These are phyloP conservation scores for Acidomyces sp. DNA, from an alignment of 495 filamentous ascomycete genomes.

Conservation along the genomic window DNA sequence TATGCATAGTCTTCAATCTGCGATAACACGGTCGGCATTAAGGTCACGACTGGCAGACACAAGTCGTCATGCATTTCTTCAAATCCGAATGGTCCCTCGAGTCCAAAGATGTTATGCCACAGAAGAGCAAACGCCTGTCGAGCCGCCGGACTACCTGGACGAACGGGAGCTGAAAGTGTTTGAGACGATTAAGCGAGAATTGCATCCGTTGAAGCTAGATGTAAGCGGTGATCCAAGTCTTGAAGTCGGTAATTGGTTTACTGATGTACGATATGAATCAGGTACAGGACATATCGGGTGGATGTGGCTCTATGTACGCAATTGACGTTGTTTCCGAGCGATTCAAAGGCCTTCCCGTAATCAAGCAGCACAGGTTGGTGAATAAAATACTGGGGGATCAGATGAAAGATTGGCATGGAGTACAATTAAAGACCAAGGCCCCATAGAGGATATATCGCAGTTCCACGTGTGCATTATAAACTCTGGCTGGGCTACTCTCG, in stretches of 20 bases:
- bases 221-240: slow-evolving; percentile 23
- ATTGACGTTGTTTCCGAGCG: slow-evolving; percentile 52
- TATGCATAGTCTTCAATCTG: too few relatives aligned
- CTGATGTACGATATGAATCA: slow-evolving; percentile 15
- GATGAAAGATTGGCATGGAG: slow-evolving; percentile 63
- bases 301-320: slow-evolving; percentile 67
- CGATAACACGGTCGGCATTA: too few relatives aligned
- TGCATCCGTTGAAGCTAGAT: slow-evolving; percentile 34
- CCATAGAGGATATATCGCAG: too few relatives aligned
- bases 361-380: slow-evolving; percentile 62
- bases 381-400: slow-evolving; percentile 54
- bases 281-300: slow-evolving; percentile 67
- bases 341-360: slow-evolving; percentile 51
- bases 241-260: background rate
- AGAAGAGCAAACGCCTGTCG: slow-evolving; percentile 1
- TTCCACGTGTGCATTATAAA: too few relatives aligned
- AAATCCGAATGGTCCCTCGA: background rate
- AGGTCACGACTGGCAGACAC: too few relatives aligned
- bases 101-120: slow-evolving; percentile 5
- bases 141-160: slow-evolving; percentile 37
- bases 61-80: too few relatives aligned
- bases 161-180: slow-evolving; percentile 37
- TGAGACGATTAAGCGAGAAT: slow-evolving; percentile 31
- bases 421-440: slow-evolving; percentile 50
- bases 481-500: too few relatives aligned